A percentile compares a stretch with the other conserved stretches of the same genome.
Evolutionary conservation across 176 grass and related monocot species (phyloP).

Genomic region (Ananas comosus): DNA sequence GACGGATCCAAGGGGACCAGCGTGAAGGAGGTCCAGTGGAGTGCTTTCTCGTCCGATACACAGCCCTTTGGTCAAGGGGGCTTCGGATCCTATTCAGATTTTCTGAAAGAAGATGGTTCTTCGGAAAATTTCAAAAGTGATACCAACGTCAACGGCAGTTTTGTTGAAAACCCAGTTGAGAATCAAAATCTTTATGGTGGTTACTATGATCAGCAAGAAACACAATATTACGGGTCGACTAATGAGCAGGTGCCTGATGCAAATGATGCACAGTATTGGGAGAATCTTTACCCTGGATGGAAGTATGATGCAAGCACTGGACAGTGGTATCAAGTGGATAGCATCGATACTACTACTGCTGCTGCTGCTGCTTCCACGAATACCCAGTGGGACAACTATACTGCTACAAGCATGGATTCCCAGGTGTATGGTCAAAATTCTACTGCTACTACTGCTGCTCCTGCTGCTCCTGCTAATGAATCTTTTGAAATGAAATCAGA

Average conservation of each 20-base stretch:
- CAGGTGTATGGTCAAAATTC: slow-evolving; percentile 28
- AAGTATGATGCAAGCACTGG: slow-evolving; percentile 55
- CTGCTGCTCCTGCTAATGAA: neutral
- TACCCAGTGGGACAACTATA: slow-evolving; percentile 14
- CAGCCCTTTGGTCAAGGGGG: slow-evolving; percentile 19
- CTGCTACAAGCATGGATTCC: slow-evolving; percentile 9
- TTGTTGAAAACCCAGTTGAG: slow-evolving; percentile 10
- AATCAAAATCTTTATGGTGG: slow-evolving; percentile 16
- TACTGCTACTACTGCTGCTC: neutral
- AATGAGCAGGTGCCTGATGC: slow-evolving; percentile 7
- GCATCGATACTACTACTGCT: slow-evolving; percentile 8
- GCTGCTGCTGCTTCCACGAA: neutral
- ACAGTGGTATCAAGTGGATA: slow-evolving; percentile 75
- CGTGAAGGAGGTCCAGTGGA: slow-evolving; percentile 85
- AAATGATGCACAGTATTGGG: slow-evolving; percentile 43
- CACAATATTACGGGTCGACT: neutral
- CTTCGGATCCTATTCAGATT: slow-evolving; percentile 37
- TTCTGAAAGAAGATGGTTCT: slow-evolving; percentile 13
- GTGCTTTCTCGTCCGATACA: slow-evolving; percentile 36
- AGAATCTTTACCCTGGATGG: slow-evolving; percentile 83
- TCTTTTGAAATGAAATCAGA: neutral
- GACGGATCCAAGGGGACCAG: slow-evolving; percentile 38
- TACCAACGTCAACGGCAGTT: slow-evolving; percentile 18
- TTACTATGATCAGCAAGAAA: slow-evolving; percentile 8
- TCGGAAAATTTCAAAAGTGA: slow-evolving; percentile 15